Percentiles rank a stretch among this genome's conserved stretches.
Evolutionary conservation across 768 basidiomycete species (phyloP).

Genomic region (Trametes maxima): DNA sequence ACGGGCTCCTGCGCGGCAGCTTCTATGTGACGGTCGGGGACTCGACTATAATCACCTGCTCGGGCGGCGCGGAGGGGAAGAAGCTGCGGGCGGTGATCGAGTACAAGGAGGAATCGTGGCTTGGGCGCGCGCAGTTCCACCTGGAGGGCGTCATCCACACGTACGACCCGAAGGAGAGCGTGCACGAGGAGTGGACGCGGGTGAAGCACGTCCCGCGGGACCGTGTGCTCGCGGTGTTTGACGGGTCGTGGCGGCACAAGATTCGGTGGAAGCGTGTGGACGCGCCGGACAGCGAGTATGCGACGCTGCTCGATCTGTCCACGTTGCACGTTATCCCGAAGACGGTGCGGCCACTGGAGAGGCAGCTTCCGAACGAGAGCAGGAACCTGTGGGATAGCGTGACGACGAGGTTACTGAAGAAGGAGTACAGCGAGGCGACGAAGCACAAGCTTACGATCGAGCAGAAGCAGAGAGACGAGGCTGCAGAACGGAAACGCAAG

Average conservation of each 20-base stretch:
- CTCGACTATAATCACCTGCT: constrained; percentile 79
- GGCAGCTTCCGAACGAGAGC: constrained; percentile 82
- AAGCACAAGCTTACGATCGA: constrained; percentile 91
- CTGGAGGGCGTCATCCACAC: constrained; percentile 90
- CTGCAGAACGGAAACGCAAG: constrained; percentile 82
- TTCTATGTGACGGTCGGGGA: constrained; percentile 91
- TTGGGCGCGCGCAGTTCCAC: constrained; percentile 83
- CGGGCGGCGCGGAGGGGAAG: constrained; percentile 57
- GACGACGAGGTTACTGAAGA: constrained; percentile 70
- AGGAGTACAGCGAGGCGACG: constrained; percentile 91
- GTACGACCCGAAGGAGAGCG: constrained; percentile 62
- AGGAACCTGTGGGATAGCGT: constrained; percentile 87
- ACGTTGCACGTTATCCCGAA: constrained; percentile 77
- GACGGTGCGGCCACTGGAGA: constrained; percentile 76
- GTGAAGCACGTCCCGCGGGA: constrained; percentile 88
- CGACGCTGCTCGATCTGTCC: constrained; percentile 76
- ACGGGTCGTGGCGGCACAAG: constrained; percentile 85
- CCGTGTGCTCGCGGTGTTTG: constrained; percentile 76
- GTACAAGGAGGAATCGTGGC: constrained; percentile 98
- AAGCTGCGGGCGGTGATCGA: constrained; percentile 83
- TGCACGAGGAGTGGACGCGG: constrained; percentile 75
- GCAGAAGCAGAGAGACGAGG: constrained; percentile 88
- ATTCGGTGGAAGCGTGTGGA: constrained; percentile 68
- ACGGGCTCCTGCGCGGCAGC: constrained; percentile 87
- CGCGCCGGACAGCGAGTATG: constrained; percentile 52